A percentile compares a stretch with the other conserved stretches of the same genome.
Conservation (phyloP, 2,329 filamentous ascomycete genomes). For the Clarireedia homoeocarpa region DNA sequence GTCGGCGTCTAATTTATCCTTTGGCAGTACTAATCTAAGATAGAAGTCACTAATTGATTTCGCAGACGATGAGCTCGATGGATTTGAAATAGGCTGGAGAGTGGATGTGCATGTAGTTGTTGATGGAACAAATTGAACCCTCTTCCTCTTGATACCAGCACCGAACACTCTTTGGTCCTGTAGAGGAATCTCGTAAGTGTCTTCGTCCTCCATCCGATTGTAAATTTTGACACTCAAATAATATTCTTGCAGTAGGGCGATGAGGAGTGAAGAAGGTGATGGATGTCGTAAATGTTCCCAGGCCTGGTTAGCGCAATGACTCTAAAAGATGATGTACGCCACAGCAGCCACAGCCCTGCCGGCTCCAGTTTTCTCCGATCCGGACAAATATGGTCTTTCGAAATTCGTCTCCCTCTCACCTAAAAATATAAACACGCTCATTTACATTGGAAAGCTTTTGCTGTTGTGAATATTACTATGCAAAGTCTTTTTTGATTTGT, state of each 20-base stretch:
- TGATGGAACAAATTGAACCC: conserved; percentile 47
- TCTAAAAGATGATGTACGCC: conserved; percentile 2
- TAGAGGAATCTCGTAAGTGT: conserved; percentile 50
- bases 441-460: not conserved
- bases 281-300: not conserved
- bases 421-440: not conserved
- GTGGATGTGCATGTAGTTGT: conserved; percentile 20
- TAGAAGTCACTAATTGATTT: conserved; percentile 46
- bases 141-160: conserved; percentile 54
- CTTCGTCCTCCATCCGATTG: conserved; percentile 34
- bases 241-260: not conserved
- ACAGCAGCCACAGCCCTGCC: conserved; percentile 3
- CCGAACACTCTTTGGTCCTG: conserved; percentile 53
- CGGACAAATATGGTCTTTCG: conserved; percentile 6
- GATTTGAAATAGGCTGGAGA: conserved; percentile 23
- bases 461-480: not conserved
- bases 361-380: not conserved
- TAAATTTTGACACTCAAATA: not conserved
- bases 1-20: conserved; percentile 5
- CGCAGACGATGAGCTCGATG: conserved; percentile 15
- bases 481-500: not conserved
- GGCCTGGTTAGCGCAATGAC: not conserved
- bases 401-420: not conserved
- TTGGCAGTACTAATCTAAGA: conserved; percentile 52
- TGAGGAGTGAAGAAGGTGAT: too few relatives aligned